Evolutionary conservation across 2,329 filamentous ascomycete species (phyloP).

Genomic region (Penicillium freii): DNA sequence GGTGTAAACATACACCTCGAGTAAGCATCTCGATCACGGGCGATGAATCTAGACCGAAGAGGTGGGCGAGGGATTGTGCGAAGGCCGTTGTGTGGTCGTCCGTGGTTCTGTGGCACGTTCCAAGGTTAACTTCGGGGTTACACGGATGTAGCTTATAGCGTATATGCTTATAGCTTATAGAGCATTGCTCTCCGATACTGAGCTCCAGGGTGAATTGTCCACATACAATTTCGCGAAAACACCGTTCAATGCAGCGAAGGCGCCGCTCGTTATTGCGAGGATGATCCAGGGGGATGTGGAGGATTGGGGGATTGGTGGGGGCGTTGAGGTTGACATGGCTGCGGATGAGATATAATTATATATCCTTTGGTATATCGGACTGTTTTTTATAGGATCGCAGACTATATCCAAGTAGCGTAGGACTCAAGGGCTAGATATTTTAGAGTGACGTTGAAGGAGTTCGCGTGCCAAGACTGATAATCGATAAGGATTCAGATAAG

Average conservation of each 20-base stretch:
- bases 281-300: conserved; percentile 47
- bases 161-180: background rate
- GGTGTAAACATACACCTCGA: conserved; percentile 48
- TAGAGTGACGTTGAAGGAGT: conserved; percentile 9
- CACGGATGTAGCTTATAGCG: background rate
- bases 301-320: conserved; percentile 6
- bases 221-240: conserved; percentile 65
- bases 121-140: background rate
- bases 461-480: conserved; percentile 17
- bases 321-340: conserved; percentile 6
- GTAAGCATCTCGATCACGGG: conserved; percentile 51
- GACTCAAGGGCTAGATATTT: background rate
- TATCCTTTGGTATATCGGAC: background rate
- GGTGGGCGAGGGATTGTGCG: conserved; percentile 46
- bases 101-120: conserved; percentile 51
- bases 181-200: background rate
- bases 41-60: conserved; percentile 41
- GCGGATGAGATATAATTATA: background rate
- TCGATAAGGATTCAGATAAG: conserved; percentile 13
- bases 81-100: conserved; percentile 57
- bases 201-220: background rate
- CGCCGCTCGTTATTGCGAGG: conserved; percentile 60
- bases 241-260: conserved; percentile 63
- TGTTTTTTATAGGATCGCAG: background rate
- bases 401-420: conserved; percentile 6